Conservation (phyloP, 2,329 filamentous ascomycete species). For the Trichoderma sp. region DNA sequence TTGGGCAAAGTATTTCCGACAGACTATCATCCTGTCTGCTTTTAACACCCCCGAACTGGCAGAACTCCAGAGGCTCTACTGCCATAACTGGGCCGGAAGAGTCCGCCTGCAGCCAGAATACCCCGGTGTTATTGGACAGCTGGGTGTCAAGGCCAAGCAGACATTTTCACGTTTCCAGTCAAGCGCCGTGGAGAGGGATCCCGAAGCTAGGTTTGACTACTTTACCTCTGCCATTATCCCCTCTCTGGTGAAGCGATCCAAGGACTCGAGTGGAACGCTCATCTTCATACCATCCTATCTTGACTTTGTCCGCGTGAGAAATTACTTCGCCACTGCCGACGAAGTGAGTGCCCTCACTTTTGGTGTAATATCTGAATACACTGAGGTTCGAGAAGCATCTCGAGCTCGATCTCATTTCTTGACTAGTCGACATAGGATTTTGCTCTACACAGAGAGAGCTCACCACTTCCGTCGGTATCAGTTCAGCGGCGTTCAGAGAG, state of each 20-base stretch:
- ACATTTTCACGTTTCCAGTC: constrained; percentile 87
- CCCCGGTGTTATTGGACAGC: constrained; percentile 68
- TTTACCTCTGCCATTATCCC: constrained; percentile 83
- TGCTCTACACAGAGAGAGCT: constrained; percentile 92
- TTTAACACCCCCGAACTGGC: constrained; percentile 90
- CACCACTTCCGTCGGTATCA: constrained; percentile 93
- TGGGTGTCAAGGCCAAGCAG: constrained; percentile 72
- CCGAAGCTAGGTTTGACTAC: constrained; percentile 86
- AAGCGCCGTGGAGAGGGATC: constrained; percentile 67
- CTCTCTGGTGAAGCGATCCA: constrained; percentile 65
- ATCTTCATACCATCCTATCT: constrained; percentile 92
- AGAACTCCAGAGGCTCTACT: constrained; percentile 70
- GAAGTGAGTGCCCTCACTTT: constrained; percentile 55
- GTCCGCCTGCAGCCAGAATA: constrained; percentile 70
- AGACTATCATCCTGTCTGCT: constrained; percentile 77
- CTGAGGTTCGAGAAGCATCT: constrained; percentile 72
- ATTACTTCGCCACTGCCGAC: constrained; percentile 76
- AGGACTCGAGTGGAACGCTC: constrained; percentile 66
- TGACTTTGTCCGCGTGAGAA: constrained; percentile 90
- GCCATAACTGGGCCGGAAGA: constrained; percentile 79
- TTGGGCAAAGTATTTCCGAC: constrained; percentile 75
- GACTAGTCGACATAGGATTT: constrained; percentile 73
- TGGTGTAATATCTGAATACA: constrained; percentile 86
- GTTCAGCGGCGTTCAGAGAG: constrained; percentile 73
- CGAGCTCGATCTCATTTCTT: constrained; percentile 86